Percentiles rank a stretch among this genome's conserved stretches.
phyloP scores from a whole-genome alignment of 371 early-diverging fungal genomes.

The Rhizopus delemar region DNA sequence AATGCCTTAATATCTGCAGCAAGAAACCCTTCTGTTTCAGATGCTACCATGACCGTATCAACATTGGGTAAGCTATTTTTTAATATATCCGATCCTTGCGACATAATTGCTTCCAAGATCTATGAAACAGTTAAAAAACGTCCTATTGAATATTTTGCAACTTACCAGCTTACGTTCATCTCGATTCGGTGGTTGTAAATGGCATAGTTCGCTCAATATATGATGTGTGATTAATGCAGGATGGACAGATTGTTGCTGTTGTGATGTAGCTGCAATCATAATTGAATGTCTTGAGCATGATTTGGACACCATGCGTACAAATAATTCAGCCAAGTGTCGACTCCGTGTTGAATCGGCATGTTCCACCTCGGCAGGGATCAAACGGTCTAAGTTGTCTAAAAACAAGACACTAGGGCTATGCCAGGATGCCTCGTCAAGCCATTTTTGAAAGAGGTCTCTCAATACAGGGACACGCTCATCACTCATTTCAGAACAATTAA shows the following conservation, averaged over 20 bases:
- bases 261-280: conserved; percentile 69
- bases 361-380: conserved; percentile 85
- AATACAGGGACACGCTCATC: conserved; percentile 66
- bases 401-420: conserved; percentile 85
- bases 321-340: conserved; percentile 70
- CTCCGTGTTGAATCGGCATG: conserved; percentile 73
- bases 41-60: conserved; percentile 73
- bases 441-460: conserved; percentile 63
- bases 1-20: conserved; percentile 83
- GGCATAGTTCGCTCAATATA: conserved; percentile 66
- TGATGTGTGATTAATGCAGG: conserved; percentile 64
- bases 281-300: conserved; percentile 57
- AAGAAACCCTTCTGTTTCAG: conserved; percentile 87
- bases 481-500: conserved; percentile 68
- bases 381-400: conserved; percentile 96
- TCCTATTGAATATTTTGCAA: background rate
- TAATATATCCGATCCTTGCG: conserved; percentile 36
- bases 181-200: conserved; percentile 71
- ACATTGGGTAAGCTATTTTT: conserved; percentile 48
- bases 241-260: conserved; percentile 71
- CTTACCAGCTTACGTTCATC: conserved; percentile 64
- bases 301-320: conserved; percentile 49
- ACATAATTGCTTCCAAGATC: conserved; percentile 65
- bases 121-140: conserved; percentile 7
- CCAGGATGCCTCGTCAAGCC: conserved; percentile 73